A percentile compares a stretch with the other conserved stretches of the same genome.
phyloP scores from a whole-genome alignment of 371 early-diverging fungal species.

The Syncephalastrum monosporum region DNA sequence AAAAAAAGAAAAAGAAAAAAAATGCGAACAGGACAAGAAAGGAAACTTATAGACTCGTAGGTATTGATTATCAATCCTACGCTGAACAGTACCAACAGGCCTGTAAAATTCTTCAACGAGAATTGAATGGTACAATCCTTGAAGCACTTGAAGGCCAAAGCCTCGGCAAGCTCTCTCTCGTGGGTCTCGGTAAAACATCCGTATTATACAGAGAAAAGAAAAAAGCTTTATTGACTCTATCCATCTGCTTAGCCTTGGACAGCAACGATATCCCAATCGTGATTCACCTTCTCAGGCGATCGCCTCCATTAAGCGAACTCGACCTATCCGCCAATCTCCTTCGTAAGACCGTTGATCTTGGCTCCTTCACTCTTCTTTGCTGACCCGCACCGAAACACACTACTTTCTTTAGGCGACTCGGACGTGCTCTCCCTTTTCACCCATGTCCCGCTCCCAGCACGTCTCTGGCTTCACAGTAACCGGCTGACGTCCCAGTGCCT shows the following conservation, averaged over 20 bases:
- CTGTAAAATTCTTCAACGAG: conserved; percentile 3
- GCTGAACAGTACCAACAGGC: not conserved
- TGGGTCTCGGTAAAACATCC: not conserved
- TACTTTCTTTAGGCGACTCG: conserved; percentile 18
- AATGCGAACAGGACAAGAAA: no score
- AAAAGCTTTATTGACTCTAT: not conserved
- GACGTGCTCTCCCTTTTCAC: conserved; percentile 18
- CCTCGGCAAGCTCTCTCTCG: not conserved
- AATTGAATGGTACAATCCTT: not conserved
- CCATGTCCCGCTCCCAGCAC: conserved; percentile 5
- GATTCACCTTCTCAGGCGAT: conserved; percentile 17
- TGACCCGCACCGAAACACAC: not conserved
- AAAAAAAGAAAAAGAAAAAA: no score
- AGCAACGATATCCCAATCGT: conserved; percentile 8
- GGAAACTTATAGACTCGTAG: no score
- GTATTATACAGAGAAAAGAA: not conserved
- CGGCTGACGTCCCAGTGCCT: conserved; percentile 10
- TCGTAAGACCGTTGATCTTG: conserved; percentile 12
- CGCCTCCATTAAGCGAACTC: conserved; percentile 11
- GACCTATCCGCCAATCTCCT: conserved; percentile 31
- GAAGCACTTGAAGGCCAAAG: not conserved
- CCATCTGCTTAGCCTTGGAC: not conserved
- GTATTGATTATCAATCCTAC: no score
- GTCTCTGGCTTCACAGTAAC: conserved; percentile 27
- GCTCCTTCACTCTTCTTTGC: no score